Conservation (phyloP, 441 rosid genomes). For the Erodium trifolium region DNA sequence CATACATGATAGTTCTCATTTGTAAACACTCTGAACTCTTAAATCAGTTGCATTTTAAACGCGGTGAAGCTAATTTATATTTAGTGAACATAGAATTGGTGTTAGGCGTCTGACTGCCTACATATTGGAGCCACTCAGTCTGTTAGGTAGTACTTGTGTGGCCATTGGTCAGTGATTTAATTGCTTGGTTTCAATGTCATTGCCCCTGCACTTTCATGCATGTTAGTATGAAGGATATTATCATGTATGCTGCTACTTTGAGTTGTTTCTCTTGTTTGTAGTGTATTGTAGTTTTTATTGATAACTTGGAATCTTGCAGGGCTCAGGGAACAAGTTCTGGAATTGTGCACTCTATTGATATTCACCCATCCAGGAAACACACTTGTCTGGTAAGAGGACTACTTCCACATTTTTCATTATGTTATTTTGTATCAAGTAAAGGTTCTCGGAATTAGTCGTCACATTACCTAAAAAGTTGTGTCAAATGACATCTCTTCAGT, state of each 20-base stretch:
- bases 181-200: background rate
- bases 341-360: constrained; percentile 69
- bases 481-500: background rate
- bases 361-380: constrained; percentile 87
- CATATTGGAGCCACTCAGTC: background rate
- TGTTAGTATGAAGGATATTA: background rate
- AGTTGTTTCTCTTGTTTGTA: background rate
- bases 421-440: background rate
- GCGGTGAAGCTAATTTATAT: background rate
- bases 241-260: constrained; percentile 4
- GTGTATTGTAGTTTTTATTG: background rate
- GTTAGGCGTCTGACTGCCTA: background rate
- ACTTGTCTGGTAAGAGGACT: constrained; percentile 57
- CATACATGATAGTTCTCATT: background rate
- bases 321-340: constrained; percentile 57
- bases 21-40: background rate
- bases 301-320: constrained; percentile 33
- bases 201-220: background rate
- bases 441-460: background rate
- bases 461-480: background rate
- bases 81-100: background rate
- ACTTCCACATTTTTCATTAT: background rate
- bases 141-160: background rate
- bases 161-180: background rate
- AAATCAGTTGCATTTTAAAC: background rate